Conservation (phyloP, 2,329 filamentous ascomycete genomes). For the Calycina marina region DNA sequence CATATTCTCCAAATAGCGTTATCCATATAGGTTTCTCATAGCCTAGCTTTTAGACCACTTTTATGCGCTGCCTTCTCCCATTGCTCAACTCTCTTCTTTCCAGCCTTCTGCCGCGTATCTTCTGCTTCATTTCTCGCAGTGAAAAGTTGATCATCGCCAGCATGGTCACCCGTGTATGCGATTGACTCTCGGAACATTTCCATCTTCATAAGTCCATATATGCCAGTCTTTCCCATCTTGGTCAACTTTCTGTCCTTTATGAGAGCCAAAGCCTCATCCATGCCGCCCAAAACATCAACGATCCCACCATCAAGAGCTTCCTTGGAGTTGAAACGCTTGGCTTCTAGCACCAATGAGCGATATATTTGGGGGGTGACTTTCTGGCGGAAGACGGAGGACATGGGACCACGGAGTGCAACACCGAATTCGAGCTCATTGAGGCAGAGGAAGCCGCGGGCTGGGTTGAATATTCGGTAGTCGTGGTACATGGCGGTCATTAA, state of each 20-base stretch:
- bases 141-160: conserved; percentile 34
- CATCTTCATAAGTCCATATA: conserved; percentile 57
- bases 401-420: conserved; percentile 56
- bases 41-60: conserved; percentile 13
- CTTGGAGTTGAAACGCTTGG: conserved; percentile 46
- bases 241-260: conserved; percentile 43
- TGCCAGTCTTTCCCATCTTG: conserved; percentile 46
- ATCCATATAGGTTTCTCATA: too few species aligned
- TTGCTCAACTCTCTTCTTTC: conserved; percentile 11
- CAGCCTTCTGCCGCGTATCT: conserved; percentile 19
- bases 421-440: conserved; percentile 74
- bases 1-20: too few species aligned
- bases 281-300: conserved; percentile 50
- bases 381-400: conserved; percentile 59
- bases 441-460: conserved; percentile 56
- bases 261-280: conserved; percentile 47
- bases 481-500: conserved; percentile 71
- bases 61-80: conserved; percentile 21
- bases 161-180: conserved; percentile 38
- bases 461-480: conserved; percentile 69
- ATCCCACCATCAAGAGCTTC: conserved; percentile 52
- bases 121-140: conserved; percentile 28
- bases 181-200: conserved; percentile 62
- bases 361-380: conserved; percentile 45
- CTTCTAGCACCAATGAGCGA: conserved; percentile 58